Percentiles rank a stretch among this genome's conserved stretches.
phyloP scores from a whole-genome alignment of 306 rosid genomes.

The Cucumis cinereus region DNA sequence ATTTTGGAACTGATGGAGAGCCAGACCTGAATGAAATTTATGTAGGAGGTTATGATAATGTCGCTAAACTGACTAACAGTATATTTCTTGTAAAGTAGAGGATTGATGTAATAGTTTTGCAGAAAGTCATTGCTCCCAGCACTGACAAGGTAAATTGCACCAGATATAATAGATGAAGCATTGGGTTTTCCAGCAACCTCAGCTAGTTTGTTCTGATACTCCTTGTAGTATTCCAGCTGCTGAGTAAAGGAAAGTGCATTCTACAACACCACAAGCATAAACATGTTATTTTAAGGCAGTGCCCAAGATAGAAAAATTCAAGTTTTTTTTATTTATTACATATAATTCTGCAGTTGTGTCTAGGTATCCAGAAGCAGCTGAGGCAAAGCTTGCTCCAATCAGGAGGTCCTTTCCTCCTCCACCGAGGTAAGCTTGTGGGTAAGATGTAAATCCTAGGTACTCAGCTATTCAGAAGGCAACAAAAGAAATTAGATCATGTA shows the following conservation, averaged over 20 bases:
- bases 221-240: conserved; percentile 55
- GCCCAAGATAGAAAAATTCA: background rate
- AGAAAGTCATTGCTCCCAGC: conserved; percentile 60
- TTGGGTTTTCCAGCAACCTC: conserved; percentile 29
- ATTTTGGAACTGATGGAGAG: background rate
- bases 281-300: background rate
- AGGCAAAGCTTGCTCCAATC: conserved; percentile 48
- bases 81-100: conserved; percentile 30
- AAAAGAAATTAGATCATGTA: background rate
- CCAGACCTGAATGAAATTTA: conserved; percentile 39
- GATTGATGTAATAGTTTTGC: conserved; percentile 51
- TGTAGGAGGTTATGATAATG: conserved; percentile 28
- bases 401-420: conserved; percentile 16
- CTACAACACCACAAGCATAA: conserved; percentile 23
- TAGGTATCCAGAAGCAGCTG: conserved; percentile 52
- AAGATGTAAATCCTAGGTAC: conserved; percentile 23
- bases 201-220: conserved; percentile 32
- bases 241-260: conserved; percentile 28
- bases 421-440: conserved; percentile 27
- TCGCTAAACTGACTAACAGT: conserved; percentile 40
- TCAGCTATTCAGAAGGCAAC: conserved; percentile 20
- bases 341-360: conserved; percentile 34
- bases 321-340: conserved; percentile 16
- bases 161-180: conserved; percentile 40
- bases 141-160: conserved; percentile 33